Percentiles rank a stretch among this genome's conserved stretches.
Conservation (phyloP, 2,329 filamentous ascomycete species). For the Colletotrichum euphorbiae region DNA sequence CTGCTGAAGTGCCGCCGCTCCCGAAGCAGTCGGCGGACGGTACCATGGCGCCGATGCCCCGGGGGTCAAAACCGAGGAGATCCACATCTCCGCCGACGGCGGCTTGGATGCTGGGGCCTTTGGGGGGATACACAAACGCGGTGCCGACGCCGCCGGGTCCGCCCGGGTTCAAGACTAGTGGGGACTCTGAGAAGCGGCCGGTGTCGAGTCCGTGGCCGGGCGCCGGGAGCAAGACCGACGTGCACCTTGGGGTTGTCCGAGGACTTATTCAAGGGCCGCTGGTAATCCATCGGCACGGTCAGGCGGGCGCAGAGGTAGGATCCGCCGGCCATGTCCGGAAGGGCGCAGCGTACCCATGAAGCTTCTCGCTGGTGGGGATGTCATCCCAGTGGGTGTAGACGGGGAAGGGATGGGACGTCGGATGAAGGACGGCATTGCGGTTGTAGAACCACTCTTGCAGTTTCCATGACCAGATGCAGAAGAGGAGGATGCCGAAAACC, state of each 20-base stretch:
- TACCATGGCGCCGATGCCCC: slow-evolving; percentile 55
- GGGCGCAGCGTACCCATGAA: slow-evolving; percentile 58
- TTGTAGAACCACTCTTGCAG: slow-evolving; percentile 16
- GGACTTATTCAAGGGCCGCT: slow-evolving; percentile 52
- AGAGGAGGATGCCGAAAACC: slow-evolving; percentile 20
- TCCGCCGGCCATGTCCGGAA: slow-evolving; percentile 41
- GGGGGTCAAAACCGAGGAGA: slow-evolving; percentile 61
- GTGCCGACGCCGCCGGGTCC: slow-evolving; percentile 59
- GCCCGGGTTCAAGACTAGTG: slow-evolving; percentile 59
- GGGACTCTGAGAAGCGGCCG: slow-evolving; percentile 50
- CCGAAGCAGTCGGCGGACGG: slow-evolving; percentile 55
- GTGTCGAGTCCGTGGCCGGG: slow-evolving; percentile 46
- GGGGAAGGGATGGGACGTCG: background rate
- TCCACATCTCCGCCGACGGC: slow-evolving; percentile 55
- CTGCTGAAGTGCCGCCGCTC: slow-evolving; percentile 8
- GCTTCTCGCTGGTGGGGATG: slow-evolving; percentile 58
- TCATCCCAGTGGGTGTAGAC: slow-evolving; percentile 43
- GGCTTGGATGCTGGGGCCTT: slow-evolving; percentile 48
- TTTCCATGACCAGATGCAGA: slow-evolving; percentile 26
- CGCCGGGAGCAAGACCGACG: slow-evolving; percentile 49
- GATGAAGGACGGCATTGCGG: slow-evolving; percentile 14
- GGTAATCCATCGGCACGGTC: slow-evolving; percentile 61
- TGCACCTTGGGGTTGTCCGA: slow-evolving; percentile 50
- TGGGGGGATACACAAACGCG: slow-evolving; percentile 42
- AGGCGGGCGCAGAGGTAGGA: slow-evolving; percentile 56